Evolutionary conservation across 2,329 filamentous ascomycete species (phyloP).

Genomic region (Trichothecium sympodiale): DNA sequence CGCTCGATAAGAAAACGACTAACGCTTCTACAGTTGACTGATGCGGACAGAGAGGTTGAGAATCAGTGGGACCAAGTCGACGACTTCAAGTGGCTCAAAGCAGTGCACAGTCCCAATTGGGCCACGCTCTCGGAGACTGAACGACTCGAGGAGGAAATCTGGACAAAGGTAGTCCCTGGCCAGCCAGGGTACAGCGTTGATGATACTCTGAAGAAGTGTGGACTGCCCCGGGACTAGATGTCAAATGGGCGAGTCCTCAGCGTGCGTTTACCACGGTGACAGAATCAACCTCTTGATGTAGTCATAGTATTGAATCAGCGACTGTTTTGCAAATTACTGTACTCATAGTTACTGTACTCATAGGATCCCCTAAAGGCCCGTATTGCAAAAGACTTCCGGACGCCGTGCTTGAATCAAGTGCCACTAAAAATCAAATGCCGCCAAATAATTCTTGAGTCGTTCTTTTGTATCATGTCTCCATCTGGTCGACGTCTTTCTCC

Average conservation of each 20-base stretch:
- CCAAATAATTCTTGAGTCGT: too few relatives aligned
- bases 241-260: too few relatives aligned
- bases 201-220: conserved; percentile 49
- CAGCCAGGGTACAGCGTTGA: conserved; percentile 49
- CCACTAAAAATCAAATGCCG: too few relatives aligned
- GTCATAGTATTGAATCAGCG: too few relatives aligned
- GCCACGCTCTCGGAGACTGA: conserved; percentile 50
- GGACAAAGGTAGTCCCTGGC: conserved; percentile 58
- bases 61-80: conserved; percentile 88
- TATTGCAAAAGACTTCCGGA: too few relatives aligned
- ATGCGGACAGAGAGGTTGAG: conserved; percentile 19
- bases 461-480: conserved; percentile 25
- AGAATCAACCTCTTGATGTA: too few relatives aligned
- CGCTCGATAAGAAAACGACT: not conserved
- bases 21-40: conserved; percentile 12
- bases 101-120: conserved; percentile 83
- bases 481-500: conserved; percentile 18
- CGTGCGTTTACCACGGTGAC: too few relatives aligned
- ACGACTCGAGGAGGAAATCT: conserved; percentile 50
- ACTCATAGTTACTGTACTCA: too few relatives aligned
- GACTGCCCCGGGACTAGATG: conserved; percentile 18
- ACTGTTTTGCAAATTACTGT: too few relatives aligned
- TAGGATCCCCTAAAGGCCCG: too few relatives aligned
- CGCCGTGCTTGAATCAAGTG: too few relatives aligned
- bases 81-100: conserved; percentile 95